Percentiles rank a stretch among this genome's conserved stretches.
Conservation (phyloP, 106 monocot genomes). For the Cymbidium sinense region DNA sequence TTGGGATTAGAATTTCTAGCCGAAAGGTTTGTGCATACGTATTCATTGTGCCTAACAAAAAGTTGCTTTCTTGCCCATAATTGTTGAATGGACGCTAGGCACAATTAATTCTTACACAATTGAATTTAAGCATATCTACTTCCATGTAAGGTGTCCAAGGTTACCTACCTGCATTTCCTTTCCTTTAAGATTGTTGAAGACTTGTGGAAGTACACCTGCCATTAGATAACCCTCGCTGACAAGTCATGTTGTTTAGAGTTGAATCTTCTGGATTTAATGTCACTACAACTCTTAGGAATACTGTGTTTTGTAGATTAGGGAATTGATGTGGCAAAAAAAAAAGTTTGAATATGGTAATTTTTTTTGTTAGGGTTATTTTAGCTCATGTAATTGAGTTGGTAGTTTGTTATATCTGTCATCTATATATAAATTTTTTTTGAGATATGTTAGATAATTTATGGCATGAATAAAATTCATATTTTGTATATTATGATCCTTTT, state of each 20-base stretch:
- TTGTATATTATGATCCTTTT: neutral
- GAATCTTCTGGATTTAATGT: no score
- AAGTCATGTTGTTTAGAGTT: neutral
- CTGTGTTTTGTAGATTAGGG: no score
- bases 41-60: neutral
- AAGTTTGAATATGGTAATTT: neutral
- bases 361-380: neutral
- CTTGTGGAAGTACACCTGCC: neutral
- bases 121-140: neutral
- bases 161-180: neutral
- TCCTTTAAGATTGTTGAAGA: neutral
- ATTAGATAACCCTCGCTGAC: neutral
- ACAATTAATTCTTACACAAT: neutral
- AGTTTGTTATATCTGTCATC: neutral
- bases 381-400: neutral
- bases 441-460: neutral
- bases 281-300: no score
- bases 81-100: neutral
- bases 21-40: constrained; percentile 51
- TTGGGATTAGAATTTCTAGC: constrained; percentile 92
- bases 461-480: neutral
- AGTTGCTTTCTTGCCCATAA: neutral
- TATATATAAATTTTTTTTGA: neutral
- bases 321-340: neutral
- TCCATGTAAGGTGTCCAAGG: neutral